Percentiles rank a stretch among this genome's conserved stretches.
These are phyloP conservation scores for sorghum (Sorghum bicolor) DNA, from an alignment of 176 grass and related monocot species.

Conservation along the genomic window Sorghum_bicolor_NCBIv3 NC_012879.2:10173501-10174000, in stretches of 20 bases:
- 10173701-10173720: background rate
- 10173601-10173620: background rate
- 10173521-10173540: background rate
- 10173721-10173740: background rate
- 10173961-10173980: slow-evolving; percentile 89
- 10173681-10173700: background rate
- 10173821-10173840: background rate
- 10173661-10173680: background rate
- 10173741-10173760: background rate
- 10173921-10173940: background rate
- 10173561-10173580: background rate
- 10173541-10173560: background rate
- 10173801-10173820: slow-evolving; percentile 16
- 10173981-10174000: slow-evolving; percentile 84
- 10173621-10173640: background rate
- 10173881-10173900: background rate
- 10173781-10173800: background rate
- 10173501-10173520: slow-evolving; percentile 19
- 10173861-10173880: slow-evolving; percentile 11
- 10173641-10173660: background rate
- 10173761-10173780: background rate
- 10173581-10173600: background rate
- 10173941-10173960: background rate
- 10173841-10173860: slow-evolving; percentile 14
- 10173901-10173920: slow-evolving; percentile 18